Evolutionary conservation across 108 stramenopile genomes (phyloP).

Genomic region (Skeletonema costatum): DNA sequence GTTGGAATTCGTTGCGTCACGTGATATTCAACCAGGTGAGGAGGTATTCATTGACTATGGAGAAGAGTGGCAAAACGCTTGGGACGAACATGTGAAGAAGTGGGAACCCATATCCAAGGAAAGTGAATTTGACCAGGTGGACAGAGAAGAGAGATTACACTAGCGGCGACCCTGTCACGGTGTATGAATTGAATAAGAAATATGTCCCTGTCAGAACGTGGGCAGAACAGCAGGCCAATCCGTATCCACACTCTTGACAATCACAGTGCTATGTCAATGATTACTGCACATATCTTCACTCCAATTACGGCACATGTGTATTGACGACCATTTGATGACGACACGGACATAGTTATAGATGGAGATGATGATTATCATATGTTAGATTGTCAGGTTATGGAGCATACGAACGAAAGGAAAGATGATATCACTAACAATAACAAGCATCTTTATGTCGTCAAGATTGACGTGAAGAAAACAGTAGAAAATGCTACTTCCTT

Average conservation of each 20-base stretch:
- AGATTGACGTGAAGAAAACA: constrained; percentile 23
- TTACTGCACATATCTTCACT: constrained; percentile 17
- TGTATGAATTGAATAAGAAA: constrained; percentile 30
- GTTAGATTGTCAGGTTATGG: constrained; percentile 28
- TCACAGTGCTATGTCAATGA: constrained; percentile 28
- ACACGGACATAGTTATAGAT: constrained; percentile 13
- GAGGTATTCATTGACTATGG: constrained; percentile 72
- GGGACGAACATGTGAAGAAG: constrained; percentile 52
- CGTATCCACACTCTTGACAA: constrained; percentile 35
- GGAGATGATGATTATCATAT: constrained; percentile 10
- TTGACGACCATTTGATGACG: constrained; percentile 13
- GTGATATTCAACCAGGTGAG: constrained; percentile 67
- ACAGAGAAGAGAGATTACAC: constrained; percentile 4
- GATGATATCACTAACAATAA: constrained; percentile 12
- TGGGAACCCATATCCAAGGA: constrained; percentile 32
- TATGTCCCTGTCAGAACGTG: constrained; percentile 27
- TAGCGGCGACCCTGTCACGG: constrained; percentile 27
- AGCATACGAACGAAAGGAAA: constrained; percentile 16
- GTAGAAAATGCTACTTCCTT: constrained; percentile 2
- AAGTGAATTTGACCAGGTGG: constrained; percentile 35
- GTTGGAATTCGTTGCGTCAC: constrained; percentile 54
- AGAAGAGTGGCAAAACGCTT: constrained; percentile 62
- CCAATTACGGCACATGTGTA: constrained; percentile 29
- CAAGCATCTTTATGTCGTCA: constrained; percentile 26
- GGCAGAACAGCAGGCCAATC: constrained; percentile 33